Evolutionary conservation across 441 rosid genomes (phyloP), one percentile per base, ranked within the genome.

Genomic region (Aleurites moluccanus): DNA sequence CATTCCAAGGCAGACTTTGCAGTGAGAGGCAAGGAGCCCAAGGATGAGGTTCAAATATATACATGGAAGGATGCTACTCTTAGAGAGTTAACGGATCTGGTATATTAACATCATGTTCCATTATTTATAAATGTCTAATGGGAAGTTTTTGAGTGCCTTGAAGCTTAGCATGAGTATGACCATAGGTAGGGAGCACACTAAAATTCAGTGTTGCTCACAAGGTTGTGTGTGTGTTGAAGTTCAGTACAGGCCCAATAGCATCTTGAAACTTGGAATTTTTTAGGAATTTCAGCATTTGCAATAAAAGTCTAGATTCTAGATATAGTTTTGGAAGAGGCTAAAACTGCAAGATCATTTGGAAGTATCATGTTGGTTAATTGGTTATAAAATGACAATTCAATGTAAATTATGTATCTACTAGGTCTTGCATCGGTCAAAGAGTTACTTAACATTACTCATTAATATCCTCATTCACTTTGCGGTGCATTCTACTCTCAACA

Each of bases 41-140:
- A 93, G 78, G 94, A 92, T 77, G 99, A 96, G 88, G 98, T 94
- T 84, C 99, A 94, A 76, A 94, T 96, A 55, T 96, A 94, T 82
- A 94, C 98, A 8, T 96, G 99, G 96, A 96, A 91, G 80, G 98
- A 96, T 86, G 99, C 99, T 56, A 90, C 87, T 52, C 93, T 93
- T 55, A 93, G 96, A 0, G 97, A 96, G 82, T 69, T 94, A 73
- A 94, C 98, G 2, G 99, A 94, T 75, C 86, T 96, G 87, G 99
- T 93, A 82, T 71, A 87, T 73, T n/a, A n/a, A n/a, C n/a, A n/a
- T n/a, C n/a, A n/a, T n/a, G n/a, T n/a, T n/a, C n/a, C 49, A 27
- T 27, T 66, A 55, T 55, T 68, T 14, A 45, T 57, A 15, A 28
- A 9, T 53, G 25, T 75, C 2, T 49, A 4, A 28, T 67, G 44